Conservation (phyloP, 306 rosid species). For the Begonia masoniana region DNA sequence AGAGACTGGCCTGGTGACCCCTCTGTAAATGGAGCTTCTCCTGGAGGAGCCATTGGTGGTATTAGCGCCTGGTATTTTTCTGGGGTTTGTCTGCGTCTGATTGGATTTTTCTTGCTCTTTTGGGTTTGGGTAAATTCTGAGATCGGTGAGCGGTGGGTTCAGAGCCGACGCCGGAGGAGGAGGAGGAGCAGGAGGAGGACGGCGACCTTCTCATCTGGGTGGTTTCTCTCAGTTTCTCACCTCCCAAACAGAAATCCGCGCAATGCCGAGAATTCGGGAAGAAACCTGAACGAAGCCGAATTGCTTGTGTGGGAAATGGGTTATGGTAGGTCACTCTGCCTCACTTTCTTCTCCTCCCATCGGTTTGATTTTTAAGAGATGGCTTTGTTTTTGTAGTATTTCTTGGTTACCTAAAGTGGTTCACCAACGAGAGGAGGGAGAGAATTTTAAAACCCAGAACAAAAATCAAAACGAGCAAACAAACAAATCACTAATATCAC, state of each 20-base stretch:
- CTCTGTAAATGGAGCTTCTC: constrained; percentile 89
- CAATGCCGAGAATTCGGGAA: neutral
- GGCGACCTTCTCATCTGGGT: constrained; percentile 63
- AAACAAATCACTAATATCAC: no score
- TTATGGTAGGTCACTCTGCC: neutral
- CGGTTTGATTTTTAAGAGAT: neutral
- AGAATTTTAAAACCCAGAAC: neutral
- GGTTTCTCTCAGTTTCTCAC: constrained; percentile 1
- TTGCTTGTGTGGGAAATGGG: constrained; percentile 2
- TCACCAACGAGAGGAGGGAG: constrained; percentile 51
- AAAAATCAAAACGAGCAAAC: neutral
- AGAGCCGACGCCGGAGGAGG: constrained; percentile 16
- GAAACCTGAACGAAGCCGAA: neutral
- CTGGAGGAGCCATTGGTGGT: constrained; percentile 8
- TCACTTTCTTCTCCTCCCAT: neutral
- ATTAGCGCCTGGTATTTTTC: constrained; percentile 5
- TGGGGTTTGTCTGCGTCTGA: constrained; percentile 19
- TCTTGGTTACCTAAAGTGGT: constrained; percentile 63
- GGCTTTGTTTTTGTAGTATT: constrained; percentile 9
- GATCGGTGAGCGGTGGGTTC: constrained; percentile 6
- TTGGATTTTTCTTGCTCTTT: constrained; percentile 19
- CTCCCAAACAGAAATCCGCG: neutral
- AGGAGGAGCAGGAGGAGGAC: constrained; percentile 30
- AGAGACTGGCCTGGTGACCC: constrained; percentile 64
- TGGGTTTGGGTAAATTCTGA: constrained; percentile 12